Evolutionary conservation across 2,329 filamentous ascomycete species (phyloP), one percentile per base, ranked within the genome.

Genomic region (Ilyonectria robusta): DNA sequence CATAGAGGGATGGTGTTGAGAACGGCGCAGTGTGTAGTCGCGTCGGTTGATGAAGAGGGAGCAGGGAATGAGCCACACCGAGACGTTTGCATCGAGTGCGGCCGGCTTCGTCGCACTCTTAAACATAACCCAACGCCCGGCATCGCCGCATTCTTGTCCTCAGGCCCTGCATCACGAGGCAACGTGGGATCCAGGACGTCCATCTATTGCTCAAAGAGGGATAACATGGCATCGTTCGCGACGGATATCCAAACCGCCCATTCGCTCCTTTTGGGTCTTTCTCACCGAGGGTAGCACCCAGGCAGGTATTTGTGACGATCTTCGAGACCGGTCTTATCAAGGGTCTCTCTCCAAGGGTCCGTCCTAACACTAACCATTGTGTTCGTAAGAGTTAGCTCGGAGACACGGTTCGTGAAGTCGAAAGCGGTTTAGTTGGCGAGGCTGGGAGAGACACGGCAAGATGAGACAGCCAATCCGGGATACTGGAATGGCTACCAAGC

Each of bases 201-300:
- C 66, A 65, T 67, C 61, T 62, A 67, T 69, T 53, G 40, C 63
- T 69, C 56, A 64, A 73, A 69, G 60, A 69, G 66, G 70, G 53
- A 66, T 70, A 70, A 73, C 48, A 60, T 61, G 64, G 59, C 33
- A 46, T 59, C 62, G 40, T 55, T 70, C 15, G 48, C 40, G 47
- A 59, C 59, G 48, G 61, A 61, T 40, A 63, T 67, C 62, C 69
- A 53, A 67, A 40, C 51, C 37, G 64, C 65, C 64, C 48, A 75
- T 75, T 75, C 73, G 73, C 62, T 63, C 21, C 37, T 55, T 66
- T 66, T 68, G 69, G 70, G 70, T 63, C 72, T 66, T n/a, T 40
- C 17, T 53, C 59, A 44, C 53, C 17, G 46, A 58, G 63, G 54
- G 56, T 65, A 62, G 54, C 59, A 70, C 59, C 61, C 63, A 35